These are phyloP conservation scores for Earliella scabrosa DNA, from an alignment of 1,284 basidiomycete genomes.

Conservation along the genomic window DNA sequence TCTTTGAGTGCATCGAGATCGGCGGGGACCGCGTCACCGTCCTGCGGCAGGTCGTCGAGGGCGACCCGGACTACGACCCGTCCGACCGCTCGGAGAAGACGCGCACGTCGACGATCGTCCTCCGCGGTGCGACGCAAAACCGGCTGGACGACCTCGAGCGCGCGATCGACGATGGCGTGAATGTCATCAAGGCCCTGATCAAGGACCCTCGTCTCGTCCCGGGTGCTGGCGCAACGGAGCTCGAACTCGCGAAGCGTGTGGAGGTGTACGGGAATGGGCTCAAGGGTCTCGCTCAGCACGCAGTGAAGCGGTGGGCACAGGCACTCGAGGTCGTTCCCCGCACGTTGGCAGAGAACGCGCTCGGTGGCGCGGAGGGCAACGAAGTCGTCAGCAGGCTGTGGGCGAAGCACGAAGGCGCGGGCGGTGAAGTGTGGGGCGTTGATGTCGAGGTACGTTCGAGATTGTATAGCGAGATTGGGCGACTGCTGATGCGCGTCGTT, in stretches of 20 bases:
- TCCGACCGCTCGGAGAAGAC: slow-evolving; percentile 63
- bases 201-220: slow-evolving; percentile 92
- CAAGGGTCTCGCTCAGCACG: slow-evolving; percentile 93
- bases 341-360: slow-evolving; percentile 94
- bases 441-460: slow-evolving; percentile 79
- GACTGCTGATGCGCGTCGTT: background rate
- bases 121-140: slow-evolving; percentile 96
- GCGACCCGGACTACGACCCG: slow-evolving; percentile 62
- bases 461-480: background rate
- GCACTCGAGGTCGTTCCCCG: slow-evolving; percentile 94
- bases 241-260: slow-evolving; percentile 87
- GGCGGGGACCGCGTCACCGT: slow-evolving; percentile 99
- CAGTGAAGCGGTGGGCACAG: slow-evolving; percentile 88
- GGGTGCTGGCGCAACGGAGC: slow-evolving; percentile 93
- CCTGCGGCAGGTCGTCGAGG: slow-evolving; percentile 80
- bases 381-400: slow-evolving; percentile 89
- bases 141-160: slow-evolving; percentile 94
- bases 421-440: slow-evolving; percentile 82
- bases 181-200: slow-evolving; percentile 93
- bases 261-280: slow-evolving; percentile 89
- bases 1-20: slow-evolving; percentile 95
- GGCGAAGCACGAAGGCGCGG: slow-evolving; percentile 84
- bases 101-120: slow-evolving; percentile 90
- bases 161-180: slow-evolving; percentile 96
- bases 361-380: slow-evolving; percentile 90